Conservation (phyloP, 2,329 filamentous ascomycete genomes). For the Sclerotinia glacialis region DNA sequence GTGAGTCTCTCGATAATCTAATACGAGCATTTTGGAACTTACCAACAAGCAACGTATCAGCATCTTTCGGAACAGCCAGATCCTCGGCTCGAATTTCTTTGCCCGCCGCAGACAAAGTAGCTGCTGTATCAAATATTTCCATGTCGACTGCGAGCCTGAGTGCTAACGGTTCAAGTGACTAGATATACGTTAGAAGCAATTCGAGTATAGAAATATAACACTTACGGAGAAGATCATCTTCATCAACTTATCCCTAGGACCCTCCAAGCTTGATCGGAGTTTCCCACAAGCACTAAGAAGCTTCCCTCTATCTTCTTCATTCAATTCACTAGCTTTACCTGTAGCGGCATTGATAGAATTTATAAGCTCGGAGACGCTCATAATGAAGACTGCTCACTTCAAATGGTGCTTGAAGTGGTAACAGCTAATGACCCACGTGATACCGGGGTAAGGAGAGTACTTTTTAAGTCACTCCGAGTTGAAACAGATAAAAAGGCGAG, state of each 20-base stretch:
- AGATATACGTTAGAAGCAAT: neutral
- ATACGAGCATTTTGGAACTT: neutral
- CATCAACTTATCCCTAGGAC: neutral
- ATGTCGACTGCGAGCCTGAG: conserved; percentile 12
- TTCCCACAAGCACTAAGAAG: conserved; percentile 7
- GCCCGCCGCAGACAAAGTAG: neutral
- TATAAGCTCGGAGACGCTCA: conserved; percentile 13
- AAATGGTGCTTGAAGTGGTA: neutral
- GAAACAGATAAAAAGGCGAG: accelerated
- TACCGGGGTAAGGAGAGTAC: too few relatives aligned
- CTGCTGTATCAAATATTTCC: conserved; percentile 16
- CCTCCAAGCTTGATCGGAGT: conserved; percentile 2
- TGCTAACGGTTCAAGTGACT: conserved; percentile 9
- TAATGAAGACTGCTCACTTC: neutral
- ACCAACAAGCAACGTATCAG: conserved; percentile 13
- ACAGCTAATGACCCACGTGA: neutral
- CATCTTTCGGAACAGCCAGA: conserved; percentile 1
- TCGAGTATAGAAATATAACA: neutral
- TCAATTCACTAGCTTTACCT: neutral
- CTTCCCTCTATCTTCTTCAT: conserved; percentile 3
- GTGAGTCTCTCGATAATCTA: neutral
- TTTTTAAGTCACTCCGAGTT: neutral
- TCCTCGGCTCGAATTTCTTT: conserved; percentile 14
- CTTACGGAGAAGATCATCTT: neutral
- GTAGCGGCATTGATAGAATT: conserved; percentile 6